A percentile compares a stretch with the other conserved stretches of the same genome.
phyloP scores from a whole-genome alignment of 1,284 basidiomycete species.

The Ustilago loliicola region DNA sequence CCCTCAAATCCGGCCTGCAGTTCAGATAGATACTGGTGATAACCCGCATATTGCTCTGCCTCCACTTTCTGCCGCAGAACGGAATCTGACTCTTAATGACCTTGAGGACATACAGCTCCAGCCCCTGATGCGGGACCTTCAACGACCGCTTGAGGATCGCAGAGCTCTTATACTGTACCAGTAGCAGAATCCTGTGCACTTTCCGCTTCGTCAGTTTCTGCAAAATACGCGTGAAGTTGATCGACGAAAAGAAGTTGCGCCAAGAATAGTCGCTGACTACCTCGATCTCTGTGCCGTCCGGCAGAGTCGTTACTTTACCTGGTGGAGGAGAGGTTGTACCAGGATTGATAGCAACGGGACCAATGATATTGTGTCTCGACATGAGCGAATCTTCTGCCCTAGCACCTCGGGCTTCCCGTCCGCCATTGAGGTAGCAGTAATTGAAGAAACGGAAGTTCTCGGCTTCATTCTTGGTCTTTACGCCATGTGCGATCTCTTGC shows the following conservation, averaged over 20 bases:
- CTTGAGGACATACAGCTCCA: conserved; percentile 96
- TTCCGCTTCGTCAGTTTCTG: conserved; percentile 97
- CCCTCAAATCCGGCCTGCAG: conserved; percentile 92
- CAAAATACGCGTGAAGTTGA: conserved; percentile 98
- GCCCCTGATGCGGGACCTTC: conserved; percentile 90
- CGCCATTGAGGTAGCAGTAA: conserved; percentile 82
- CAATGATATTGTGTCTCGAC: conserved; percentile 50
- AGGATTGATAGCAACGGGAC: conserved; percentile 48
- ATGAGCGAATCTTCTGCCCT: conserved; percentile 71
- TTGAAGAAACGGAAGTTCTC: conserved; percentile 89
- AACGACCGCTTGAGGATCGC: conserved; percentile 88
- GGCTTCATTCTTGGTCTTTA: conserved; percentile 89
- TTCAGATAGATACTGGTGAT: conserved; percentile 99
- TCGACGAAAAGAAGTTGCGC: conserved; percentile 97
- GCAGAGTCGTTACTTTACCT: conserved; percentile 35
- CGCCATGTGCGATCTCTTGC: conserved; percentile 86
- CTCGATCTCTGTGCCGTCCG: conserved; percentile 74
- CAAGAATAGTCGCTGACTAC: conserved; percentile 94
- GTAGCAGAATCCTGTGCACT: conserved; percentile 92
- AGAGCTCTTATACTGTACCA: conserved; percentile 98
- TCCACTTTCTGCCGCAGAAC: conserved; percentile 97
- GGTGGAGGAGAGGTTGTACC: conserved; percentile 50
- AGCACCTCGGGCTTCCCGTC: conserved; percentile 50
- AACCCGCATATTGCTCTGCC: conserved; percentile 99
- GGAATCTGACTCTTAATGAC: conserved; percentile 99